These are phyloP conservation scores for Xanthoconium stramineum DNA, from an alignment of 768 basidiomycete species.

Conservation along the genomic window DNA sequence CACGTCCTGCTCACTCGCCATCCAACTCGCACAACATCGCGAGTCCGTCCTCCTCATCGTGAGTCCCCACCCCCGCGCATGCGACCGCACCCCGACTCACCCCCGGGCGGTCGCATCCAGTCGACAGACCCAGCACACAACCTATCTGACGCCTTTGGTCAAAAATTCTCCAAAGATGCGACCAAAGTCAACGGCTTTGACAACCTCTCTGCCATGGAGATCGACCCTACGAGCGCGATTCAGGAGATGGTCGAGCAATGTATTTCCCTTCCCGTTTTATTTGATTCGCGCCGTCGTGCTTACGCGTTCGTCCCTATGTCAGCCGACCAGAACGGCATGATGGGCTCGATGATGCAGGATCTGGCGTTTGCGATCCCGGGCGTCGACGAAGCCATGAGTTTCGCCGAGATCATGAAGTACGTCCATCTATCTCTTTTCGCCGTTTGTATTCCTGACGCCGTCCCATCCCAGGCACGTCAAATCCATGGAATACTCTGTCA, in stretches of 20 bases:
- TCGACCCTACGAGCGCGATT: conserved; percentile 95
- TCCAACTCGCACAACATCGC: conserved; percentile 84
- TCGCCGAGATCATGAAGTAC: conserved; percentile 99
- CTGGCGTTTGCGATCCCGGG: conserved; percentile 98
- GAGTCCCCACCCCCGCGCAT: conserved; percentile 24
- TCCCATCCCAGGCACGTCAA: conserved; percentile 80
- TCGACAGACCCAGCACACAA: conserved; percentile 99
- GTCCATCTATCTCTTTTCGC: neutral
- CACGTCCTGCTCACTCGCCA: conserved; percentile 96
- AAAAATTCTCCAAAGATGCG: conserved; percentile 99
- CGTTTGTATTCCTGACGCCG: neutral
- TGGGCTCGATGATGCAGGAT: conserved; percentile 99
- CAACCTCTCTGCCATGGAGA: conserved; percentile 98
- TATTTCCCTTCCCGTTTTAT: conserved; percentile 30
- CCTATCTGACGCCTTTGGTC: conserved; percentile 95
- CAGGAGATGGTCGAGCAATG: conserved; percentile 99
- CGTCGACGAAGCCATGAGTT: conserved; percentile 99
- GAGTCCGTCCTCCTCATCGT: conserved; percentile 98
- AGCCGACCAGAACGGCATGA: conserved; percentile 90
- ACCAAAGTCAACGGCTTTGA: conserved; percentile 97
- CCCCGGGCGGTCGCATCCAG: conserved; percentile 37
- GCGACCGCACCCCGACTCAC: neutral
- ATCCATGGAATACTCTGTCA: conserved; percentile 99
- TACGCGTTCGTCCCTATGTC: conserved; percentile 1
- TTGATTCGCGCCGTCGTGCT: neutral